Evolutionary conservation across 2,329 filamentous ascomycete genomes (phyloP), one percentile per base, ranked within the genome.

Genomic region (Venturia carpophila): DNA sequence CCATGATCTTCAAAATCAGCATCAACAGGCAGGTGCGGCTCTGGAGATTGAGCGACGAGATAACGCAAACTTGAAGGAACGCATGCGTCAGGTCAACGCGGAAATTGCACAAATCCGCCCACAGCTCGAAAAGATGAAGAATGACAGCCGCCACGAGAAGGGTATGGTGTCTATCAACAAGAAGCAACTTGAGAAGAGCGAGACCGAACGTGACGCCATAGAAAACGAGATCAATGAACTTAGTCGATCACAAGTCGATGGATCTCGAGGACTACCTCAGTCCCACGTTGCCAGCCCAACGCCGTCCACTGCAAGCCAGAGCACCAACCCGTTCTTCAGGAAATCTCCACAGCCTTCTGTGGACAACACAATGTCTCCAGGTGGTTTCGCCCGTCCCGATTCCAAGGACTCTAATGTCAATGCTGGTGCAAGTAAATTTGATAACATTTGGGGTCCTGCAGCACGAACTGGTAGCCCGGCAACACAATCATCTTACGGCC

Each of bases 101-200:
- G 91, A 96, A 75, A 87, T 96, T 70, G 83, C 85, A 21, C 88
- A 92, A 75, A 79, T 97, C 49, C 95, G 92, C 75, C 92, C 92
- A 41, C 88, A 93, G 69, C 86, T 99, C 63, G 94, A 99, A 75
- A 97, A 97, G 80, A 83, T 96, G 71, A 92, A 90, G 74, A 91
- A 89, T 15, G 92, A 97, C 70, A 92, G 92, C 34, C 87, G 94
- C 52, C 94, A 97, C 75, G 92, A 97, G 73, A 97, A 96, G 79
- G 94, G 94, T 21, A 82, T 97, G 69, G 93, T 96, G 39, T 92
- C 94, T 55, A 99, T 99, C 78, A 97, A 97, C 79, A 97, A 95
- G 82, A 99, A 99, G 79, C 94, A 99, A 77, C 80, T 97, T 67
- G 85, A 88, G 43, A 97, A 92, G 0, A 91, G 89, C 66, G 94